Base-by-base conservation (phyloP, 75 land plant genomes). In the Cunninghamia lanceolata region DNA sequence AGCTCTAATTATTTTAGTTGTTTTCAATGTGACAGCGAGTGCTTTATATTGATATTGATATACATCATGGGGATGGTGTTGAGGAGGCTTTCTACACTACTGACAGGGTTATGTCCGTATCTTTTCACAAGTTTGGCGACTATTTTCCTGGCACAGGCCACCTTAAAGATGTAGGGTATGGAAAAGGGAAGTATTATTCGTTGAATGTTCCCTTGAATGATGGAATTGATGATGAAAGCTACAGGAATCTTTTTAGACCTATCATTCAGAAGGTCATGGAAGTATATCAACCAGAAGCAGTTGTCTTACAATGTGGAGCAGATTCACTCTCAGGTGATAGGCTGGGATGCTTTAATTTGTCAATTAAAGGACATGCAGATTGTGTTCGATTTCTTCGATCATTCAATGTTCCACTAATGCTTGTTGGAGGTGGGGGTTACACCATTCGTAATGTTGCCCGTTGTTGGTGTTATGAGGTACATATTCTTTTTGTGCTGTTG, bases 381-480 rank as follows among this genome's bases (percentile, higher is more conserved):
- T 93, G 94, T 75, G 86, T 93, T 3, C 82, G 91, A 16, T 93
- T 90, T 50, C 85, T 93, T 40, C 81, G 94, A 30, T 92, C 93
- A 32, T 93, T 93, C 82, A 92, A 93, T 90, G 94, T 94, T 9
- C 95, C 95, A 56, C 77, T 94, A 78, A 87, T 93, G 87, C 91
- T 94, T 76, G 84, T 93, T 46, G 95, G 95, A 76, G 95, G 95
- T 16, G 95, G 95, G 34, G 95, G 95, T 17, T 94, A 94, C 88
- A 94, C 95, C 9, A 91, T 93, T 36, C 89, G 94, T 9, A 94
- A 94, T 86, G 95, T 94, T 82, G 95, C 95, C 71, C 91, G 95
- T 30, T 94, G 95, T 75, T 94, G 95, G 95, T 86, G 88, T 85
- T 90, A 89, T 71, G 91, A 90, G 90, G 90, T 89, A 9, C 36